A percentile compares a stretch with the other conserved stretches of the same genome.
Evolutionary conservation across 73 alveolate species (phyloP).

Genomic region (Paramecium sexaurelia): DNA sequence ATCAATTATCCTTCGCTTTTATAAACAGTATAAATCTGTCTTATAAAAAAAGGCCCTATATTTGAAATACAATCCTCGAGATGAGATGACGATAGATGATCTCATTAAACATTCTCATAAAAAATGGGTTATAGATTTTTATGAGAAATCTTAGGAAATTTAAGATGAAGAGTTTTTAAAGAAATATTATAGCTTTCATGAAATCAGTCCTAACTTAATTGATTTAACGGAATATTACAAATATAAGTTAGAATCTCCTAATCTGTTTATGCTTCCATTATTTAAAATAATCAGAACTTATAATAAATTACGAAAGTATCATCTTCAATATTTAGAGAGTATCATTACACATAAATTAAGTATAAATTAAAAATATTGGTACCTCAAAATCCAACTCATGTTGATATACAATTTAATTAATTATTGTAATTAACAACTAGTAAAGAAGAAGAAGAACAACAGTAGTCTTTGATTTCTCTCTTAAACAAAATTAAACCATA

Average conservation of each 20-base stretch:
- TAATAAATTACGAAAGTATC: constrained; percentile 31
- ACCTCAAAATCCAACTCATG: neutral
- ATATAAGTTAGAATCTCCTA: neutral
- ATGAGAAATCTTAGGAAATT: neutral
- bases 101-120: neutral
- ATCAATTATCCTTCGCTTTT: neutral
- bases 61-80: neutral
- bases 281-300: neutral
- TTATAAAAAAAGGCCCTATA: neutral
- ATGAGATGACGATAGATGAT: neutral
- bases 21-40: neutral
- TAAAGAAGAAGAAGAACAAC: neutral
- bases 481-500: neutral
- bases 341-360: neutral
- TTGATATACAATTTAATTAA: neutral
- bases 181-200: neutral
- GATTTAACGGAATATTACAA: constrained; percentile 39
- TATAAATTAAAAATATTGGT: neutral
- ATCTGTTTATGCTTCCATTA: constrained; percentile 6
- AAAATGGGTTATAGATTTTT: constrained; percentile 5
- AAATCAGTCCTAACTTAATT: neutral
- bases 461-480: neutral
- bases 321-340: constrained; percentile 13
- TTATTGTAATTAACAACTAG: neutral
- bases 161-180: neutral